Percentiles rank a stretch among this genome's conserved stretches.
These are phyloP conservation scores for Terana coerulea DNA, from an alignment of 768 basidiomycete genomes.

Conservation along the genomic window DNA sequence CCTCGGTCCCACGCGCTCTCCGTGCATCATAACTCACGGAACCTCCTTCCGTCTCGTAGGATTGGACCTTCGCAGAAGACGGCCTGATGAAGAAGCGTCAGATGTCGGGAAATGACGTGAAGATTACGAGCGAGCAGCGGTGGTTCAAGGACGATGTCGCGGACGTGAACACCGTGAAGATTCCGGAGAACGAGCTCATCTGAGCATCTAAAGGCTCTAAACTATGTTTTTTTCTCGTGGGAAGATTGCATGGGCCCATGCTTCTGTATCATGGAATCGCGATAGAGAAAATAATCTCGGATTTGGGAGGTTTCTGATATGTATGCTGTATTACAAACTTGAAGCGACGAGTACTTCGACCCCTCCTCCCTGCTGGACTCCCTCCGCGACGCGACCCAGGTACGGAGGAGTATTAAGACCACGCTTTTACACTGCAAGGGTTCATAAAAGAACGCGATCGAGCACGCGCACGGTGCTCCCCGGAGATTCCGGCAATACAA, in stretches of 20 bases:
- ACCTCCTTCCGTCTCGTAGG: slow-evolving; percentile 25
- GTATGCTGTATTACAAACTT: neutral
- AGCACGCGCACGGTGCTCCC: no score
- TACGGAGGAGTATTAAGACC: no score
- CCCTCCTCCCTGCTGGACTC: no score
- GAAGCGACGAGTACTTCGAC: neutral
- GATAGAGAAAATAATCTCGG: neutral
- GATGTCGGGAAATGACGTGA: slow-evolving; percentile 45
- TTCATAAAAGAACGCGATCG: no score
- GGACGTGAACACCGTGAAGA: slow-evolving; percentile 35
- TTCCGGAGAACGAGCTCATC: slow-evolving; percentile 23
- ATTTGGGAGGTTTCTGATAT: no score
- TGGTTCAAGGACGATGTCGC: slow-evolving; percentile 49
- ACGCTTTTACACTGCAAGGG: no score
- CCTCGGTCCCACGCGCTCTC: neutral
- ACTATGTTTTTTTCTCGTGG: neutral
- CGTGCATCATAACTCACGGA: neutral
- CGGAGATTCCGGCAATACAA: no score
- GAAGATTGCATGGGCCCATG: neutral
- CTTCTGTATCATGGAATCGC: neutral
- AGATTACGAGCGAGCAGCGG: slow-evolving; percentile 41
- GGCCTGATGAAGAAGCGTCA: slow-evolving; percentile 55
- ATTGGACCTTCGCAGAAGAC: slow-evolving; percentile 50
- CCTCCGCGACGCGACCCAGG: no score
- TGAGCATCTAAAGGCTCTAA: no score